Percentiles rank a stretch among this genome's conserved stretches.
Conservation (phyloP, 805 yeast species). For the Huiozyma sinensis region DNA sequence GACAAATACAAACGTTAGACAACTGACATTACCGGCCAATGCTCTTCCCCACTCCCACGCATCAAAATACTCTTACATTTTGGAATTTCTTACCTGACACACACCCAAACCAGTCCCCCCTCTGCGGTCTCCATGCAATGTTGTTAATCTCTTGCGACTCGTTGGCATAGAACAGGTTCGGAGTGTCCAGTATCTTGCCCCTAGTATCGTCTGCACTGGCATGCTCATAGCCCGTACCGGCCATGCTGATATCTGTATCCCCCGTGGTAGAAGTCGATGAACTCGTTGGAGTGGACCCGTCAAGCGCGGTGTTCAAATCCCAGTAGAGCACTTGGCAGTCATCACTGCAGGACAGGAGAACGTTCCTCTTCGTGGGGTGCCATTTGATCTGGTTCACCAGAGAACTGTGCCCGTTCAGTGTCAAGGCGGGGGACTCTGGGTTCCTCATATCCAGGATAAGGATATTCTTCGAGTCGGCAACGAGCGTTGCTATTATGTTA, state of each 20-base stretch:
- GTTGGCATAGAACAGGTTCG: slow-evolving; percentile 38
- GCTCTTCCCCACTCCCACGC: too few species aligned
- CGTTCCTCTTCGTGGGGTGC: slow-evolving; percentile 63
- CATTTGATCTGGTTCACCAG: slow-evolving; percentile 67
- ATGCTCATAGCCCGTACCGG: neutral
- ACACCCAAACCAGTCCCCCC: slow-evolving; percentile 72
- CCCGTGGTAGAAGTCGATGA: neutral
- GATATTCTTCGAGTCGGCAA: slow-evolving; percentile 54
- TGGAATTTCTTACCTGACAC: slow-evolving; percentile 30
- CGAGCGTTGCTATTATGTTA: slow-evolving; percentile 75
- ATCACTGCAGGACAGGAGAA: slow-evolving; percentile 55
- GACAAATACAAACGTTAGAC: too few species aligned
- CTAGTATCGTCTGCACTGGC: slow-evolving; percentile 3
- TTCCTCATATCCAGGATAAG: slow-evolving; percentile 73
- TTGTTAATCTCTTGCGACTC: slow-evolving; percentile 68
- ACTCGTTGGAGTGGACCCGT: neutral
- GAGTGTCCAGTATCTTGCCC: slow-evolving; percentile 10
- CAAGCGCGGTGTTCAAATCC: slow-evolving; percentile 36
- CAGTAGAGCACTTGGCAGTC: slow-evolving; percentile 65
- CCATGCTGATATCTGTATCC: slow-evolving; percentile 3
- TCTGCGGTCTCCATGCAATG: slow-evolving; percentile 52
- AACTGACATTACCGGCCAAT: too few species aligned
- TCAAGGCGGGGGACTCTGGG: slow-evolving; percentile 73
- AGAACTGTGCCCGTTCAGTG: slow-evolving; percentile 55
- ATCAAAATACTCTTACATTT: slow-evolving; percentile 18